Conservation (phyloP, 1,284 basidiomycete genomes). For the Hemileia vastatrix region DNA sequence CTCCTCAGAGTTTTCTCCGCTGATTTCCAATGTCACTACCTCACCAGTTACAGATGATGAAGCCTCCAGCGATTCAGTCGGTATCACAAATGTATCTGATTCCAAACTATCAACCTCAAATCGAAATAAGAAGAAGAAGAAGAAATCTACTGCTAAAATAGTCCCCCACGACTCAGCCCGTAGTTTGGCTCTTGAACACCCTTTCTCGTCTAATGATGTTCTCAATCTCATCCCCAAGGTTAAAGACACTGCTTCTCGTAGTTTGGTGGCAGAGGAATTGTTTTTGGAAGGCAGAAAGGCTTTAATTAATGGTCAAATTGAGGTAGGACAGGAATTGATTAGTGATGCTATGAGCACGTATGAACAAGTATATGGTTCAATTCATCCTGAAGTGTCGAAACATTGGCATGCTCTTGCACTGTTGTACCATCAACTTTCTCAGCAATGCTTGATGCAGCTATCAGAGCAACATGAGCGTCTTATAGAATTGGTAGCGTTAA, state of each 20-base stretch:
- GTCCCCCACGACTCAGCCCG: conserved; percentile 38
- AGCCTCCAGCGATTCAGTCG: conserved; percentile 14
- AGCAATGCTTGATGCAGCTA: conserved; percentile 25
- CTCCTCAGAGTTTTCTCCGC: no score
- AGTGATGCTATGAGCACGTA: conserved; percentile 52
- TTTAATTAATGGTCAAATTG: conserved; percentile 50
- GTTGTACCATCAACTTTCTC: conserved; percentile 28
- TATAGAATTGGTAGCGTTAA: conserved; percentile 17
- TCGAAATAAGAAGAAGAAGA: conserved; percentile 39
- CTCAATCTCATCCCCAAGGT: conserved; percentile 51
- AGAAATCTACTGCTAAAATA: conserved; percentile 38
- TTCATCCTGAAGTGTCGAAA: conserved; percentile 52
- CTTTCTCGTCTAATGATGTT: conserved; percentile 51
- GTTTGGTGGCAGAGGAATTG: conserved; percentile 51
- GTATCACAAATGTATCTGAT: conserved; percentile 6
- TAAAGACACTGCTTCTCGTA: conserved; percentile 48
- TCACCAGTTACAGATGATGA: conserved; percentile 23
- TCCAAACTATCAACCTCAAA: conserved; percentile 10
- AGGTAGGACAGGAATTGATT: conserved; percentile 51
- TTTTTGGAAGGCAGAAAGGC: conserved; percentile 51
- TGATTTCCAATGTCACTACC: conserved; percentile 12
- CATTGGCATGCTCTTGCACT: conserved; percentile 29
- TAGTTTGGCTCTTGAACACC: no score
- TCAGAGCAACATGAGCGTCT: conserved; percentile 26
- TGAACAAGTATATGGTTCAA: conserved; percentile 53